Percentiles rank a stretch among this genome's conserved stretches.
These are phyloP conservation scores for Forsythia suspensa DNA, from an alignment of 257 asterid genomes.

Conservation along the genomic window DNA sequence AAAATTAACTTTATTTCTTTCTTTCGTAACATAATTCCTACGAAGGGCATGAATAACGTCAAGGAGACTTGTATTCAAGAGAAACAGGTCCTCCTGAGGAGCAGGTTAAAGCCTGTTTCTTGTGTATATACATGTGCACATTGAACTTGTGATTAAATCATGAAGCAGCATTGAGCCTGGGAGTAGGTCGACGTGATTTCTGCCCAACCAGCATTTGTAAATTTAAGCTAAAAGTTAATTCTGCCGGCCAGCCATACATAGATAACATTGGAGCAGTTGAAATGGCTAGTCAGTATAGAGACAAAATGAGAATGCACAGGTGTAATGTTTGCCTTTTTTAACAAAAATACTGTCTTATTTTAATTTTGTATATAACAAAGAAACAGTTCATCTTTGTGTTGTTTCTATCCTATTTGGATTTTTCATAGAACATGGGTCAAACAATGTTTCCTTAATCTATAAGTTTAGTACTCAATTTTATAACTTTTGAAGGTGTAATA, in stretches of 20 bases:
- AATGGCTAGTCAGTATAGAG: background rate
- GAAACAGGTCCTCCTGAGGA: too few species aligned
- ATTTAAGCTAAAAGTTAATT: background rate
- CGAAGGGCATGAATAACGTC: too few species aligned
- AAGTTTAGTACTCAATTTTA: background rate
- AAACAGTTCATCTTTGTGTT: background rate
- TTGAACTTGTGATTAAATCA: too few species aligned
- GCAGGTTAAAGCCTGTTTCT: too few species aligned
- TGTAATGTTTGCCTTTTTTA: background rate
- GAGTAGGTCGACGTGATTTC: background rate
- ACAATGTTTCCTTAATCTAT: background rate
- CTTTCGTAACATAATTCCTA: too few species aligned
- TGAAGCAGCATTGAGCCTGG: too few species aligned
- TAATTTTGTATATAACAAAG: background rate
- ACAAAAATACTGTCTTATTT: background rate
- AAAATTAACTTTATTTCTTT: too few species aligned
- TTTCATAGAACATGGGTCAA: background rate
- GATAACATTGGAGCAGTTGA: background rate
- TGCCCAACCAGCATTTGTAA: background rate
- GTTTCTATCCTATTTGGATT: background rate
- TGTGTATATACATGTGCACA: too few species aligned
- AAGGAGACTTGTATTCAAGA: too few species aligned
- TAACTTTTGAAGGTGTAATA: background rate
- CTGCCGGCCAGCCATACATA: conserved; percentile 14
- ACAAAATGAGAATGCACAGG: background rate